Percentiles rank a stretch among this genome's conserved stretches.
Conservation (phyloP, 2,329 filamentous ascomycete genomes). For the Colletotrichum sp. region DNA sequence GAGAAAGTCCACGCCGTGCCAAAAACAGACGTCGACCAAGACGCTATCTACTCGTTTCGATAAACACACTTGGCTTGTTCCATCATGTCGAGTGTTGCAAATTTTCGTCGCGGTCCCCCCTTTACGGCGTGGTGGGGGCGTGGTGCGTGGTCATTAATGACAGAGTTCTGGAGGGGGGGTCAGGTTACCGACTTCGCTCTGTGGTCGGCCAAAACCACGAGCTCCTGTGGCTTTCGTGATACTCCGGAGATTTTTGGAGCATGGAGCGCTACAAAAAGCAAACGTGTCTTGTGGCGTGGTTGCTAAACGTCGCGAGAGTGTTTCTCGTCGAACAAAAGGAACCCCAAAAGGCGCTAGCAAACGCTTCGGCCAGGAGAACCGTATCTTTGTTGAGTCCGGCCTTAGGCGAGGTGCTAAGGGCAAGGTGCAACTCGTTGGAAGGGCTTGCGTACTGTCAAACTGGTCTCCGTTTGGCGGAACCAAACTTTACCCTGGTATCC, state of each 20-base stretch:
- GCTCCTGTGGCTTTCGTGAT: not conserved
- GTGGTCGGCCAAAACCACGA: not conserved
- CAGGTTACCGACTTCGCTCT: not conserved
- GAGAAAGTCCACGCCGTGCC: not conserved
- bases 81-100: not conserved
- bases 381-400: not conserved
- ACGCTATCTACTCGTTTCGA: not conserved
- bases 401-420: not conserved
- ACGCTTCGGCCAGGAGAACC: not conserved
- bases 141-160: conserved; percentile 9
- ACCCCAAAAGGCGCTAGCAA: not conserved
- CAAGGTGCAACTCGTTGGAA: not conserved
- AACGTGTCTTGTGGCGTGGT: not conserved
- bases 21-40: not conserved
- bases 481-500: conserved; percentile 1
- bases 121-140: not conserved
- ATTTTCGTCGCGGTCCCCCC: not conserved
- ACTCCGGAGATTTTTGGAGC: not conserved
- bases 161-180: not conserved
- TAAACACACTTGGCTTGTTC: not conserved
- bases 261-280: not conserved
- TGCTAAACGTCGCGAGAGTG: not conserved
- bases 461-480: not conserved
- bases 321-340: not conserved
- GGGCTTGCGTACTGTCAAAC: not conserved